Evolutionary conservation across 2,329 filamentous ascomycete species (phyloP).

Genomic region (Fusarium sp.): DNA sequence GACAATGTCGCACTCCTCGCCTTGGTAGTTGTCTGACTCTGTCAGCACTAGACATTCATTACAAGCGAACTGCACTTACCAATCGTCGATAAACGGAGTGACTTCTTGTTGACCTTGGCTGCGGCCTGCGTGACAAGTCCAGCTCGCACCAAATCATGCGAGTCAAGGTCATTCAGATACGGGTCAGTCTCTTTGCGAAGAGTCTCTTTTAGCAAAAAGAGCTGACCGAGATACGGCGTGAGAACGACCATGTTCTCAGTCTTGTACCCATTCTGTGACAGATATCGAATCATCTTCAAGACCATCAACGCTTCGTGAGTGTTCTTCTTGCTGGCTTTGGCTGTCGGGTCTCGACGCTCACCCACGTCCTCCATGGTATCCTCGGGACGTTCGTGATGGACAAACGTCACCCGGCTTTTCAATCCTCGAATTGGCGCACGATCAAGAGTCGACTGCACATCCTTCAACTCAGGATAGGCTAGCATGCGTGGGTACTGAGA

Average conservation of each 20-base stretch:
- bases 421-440: slow-evolving; percentile 65
- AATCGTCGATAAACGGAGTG: slow-evolving; percentile 72
- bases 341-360: slow-evolving; percentile 60
- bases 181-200: slow-evolving; percentile 69
- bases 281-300: slow-evolving; percentile 69
- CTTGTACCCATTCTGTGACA: slow-evolving; percentile 76
- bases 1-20: slow-evolving; percentile 78
- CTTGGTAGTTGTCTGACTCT: slow-evolving; percentile 75
- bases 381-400: slow-evolving; percentile 70
- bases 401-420: slow-evolving; percentile 67
- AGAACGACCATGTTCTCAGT: slow-evolving; percentile 72
- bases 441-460: slow-evolving; percentile 59
- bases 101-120: slow-evolving; percentile 60
- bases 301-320: slow-evolving; percentile 72
- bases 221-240: slow-evolving; percentile 76
- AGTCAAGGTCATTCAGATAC: slow-evolving; percentile 74
- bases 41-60: not conserved
- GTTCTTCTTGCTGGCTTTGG: slow-evolving; percentile 67
- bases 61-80: slow-evolving; percentile 55
- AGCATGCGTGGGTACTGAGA: slow-evolving; percentile 65
- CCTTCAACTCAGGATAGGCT: slow-evolving; percentile 69
- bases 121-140: slow-evolving; percentile 66
- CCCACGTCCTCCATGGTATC: slow-evolving; percentile 51
- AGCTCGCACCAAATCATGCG: slow-evolving; percentile 64
- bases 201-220: slow-evolving; percentile 63